Base-by-base conservation (phyloP, 1,284 basidiomycete genomes). In the Sanghuangporus sanghuang region DNA sequence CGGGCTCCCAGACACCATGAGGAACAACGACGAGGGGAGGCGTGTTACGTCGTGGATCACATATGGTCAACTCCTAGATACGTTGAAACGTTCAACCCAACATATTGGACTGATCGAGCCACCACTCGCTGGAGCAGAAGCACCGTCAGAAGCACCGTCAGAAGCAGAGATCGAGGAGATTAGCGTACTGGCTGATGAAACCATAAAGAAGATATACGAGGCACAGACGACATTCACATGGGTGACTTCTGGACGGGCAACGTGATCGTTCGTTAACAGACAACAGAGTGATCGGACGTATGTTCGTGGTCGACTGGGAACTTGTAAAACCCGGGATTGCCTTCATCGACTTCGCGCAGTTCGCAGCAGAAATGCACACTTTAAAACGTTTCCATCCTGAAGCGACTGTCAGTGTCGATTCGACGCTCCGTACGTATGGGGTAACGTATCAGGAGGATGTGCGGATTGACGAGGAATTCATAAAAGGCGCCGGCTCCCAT, bases 161-260 rank as follows among this genome's bases (percentile, higher is more conserved):
- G 69, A 76, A 40, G 72, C 69, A 9, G 73, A 79, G 63, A 67
- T 86, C 61, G 68, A 69, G 21, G 70, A 69, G 18, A 68, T 85
- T 40, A 70, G 70, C 9, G 72, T 67, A 48, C 23, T 84, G 7
- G 77, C 71, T 7, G 70, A 74, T 44, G 72, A 72, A 61, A 77
- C 74, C 54, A 68, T 71, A 9, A 59, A 70, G 39, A 73, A 72
- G 16, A 80, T 85, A 71, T 1, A 72, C 76, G 57, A 73, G 74
- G 59, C 74, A 79, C 50, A 71, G 67, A 55, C 67, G 23, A 61
- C 63, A 27, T 69, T 71, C 65, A 67, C 69, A 82, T 83, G 81
- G 86, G 86, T 1, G 86, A 88, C 69, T 84, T 87, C 67, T 88
- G 86, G 86, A 79, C 86, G 1, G 86, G 85, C 0, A 87, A 88